phyloP scores from a whole-genome alignment of 352 stramenopile species.

The Pythium folliculosum region DNA sequence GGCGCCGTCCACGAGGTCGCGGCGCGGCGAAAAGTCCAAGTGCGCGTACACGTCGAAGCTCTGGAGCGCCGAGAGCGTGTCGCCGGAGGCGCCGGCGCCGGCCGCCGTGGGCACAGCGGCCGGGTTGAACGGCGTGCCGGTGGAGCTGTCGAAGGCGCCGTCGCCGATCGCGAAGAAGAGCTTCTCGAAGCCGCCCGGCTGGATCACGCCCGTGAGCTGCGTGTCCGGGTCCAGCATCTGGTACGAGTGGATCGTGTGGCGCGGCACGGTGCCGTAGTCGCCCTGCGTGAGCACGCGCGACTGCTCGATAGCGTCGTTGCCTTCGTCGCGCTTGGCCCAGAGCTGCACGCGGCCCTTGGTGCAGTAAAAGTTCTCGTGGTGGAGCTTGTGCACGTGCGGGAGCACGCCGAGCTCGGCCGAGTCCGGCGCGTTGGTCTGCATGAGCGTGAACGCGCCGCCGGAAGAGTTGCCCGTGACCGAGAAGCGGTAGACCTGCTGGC shows the following conservation, averaged over 20 bases:
- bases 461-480: slow-evolving; percentile 55
- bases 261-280: slow-evolving; percentile 55
- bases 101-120: slow-evolving; percentile 34
- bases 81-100: slow-evolving; percentile 33
- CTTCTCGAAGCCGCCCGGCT: slow-evolving; percentile 51
- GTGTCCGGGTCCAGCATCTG: slow-evolving; percentile 58
- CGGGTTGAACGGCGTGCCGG: slow-evolving; percentile 44
- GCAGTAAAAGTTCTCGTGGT: slow-evolving; percentile 68
- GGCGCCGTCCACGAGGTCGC: slow-evolving; percentile 43
- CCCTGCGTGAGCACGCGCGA: slow-evolving; percentile 51
- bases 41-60: slow-evolving; percentile 53
- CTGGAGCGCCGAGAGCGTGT: slow-evolving; percentile 44
- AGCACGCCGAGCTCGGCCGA: slow-evolving; percentile 50
- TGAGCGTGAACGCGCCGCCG: slow-evolving; percentile 18
- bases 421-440: slow-evolving; percentile 39
- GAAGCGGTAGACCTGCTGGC: slow-evolving; percentile 43
- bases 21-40: slow-evolving; percentile 41
- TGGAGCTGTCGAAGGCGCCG: slow-evolving; percentile 45
- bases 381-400: slow-evolving; percentile 55
- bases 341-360: slow-evolving; percentile 52
- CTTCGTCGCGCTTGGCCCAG: slow-evolving; percentile 41
- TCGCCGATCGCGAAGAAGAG: slow-evolving; percentile 53
- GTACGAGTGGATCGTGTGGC: slow-evolving; percentile 63
- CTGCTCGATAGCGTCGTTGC: slow-evolving; percentile 33
- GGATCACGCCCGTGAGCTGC: slow-evolving; percentile 59